Evolutionary conservation across 108 stramenopile species (phyloP).

Genomic region (Cyclotella choctawhatcheeana): DNA sequence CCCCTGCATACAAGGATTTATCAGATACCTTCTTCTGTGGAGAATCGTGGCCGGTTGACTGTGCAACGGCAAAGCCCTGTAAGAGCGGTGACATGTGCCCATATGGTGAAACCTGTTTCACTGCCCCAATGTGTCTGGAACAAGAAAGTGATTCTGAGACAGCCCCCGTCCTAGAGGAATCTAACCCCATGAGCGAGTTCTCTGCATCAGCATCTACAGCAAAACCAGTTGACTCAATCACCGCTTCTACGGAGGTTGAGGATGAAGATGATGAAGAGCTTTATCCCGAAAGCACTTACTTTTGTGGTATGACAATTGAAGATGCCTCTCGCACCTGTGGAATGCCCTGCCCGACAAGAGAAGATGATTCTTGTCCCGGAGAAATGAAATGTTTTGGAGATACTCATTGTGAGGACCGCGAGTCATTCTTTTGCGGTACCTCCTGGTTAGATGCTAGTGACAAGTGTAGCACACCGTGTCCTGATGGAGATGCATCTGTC

Average conservation of each 20-base stretch:
- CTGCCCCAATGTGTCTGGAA: constrained; percentile 14
- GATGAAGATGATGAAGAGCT: not conserved
- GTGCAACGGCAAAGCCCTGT: constrained; percentile 6
- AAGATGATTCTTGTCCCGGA: constrained; percentile 20
- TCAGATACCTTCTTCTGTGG: constrained; percentile 19
- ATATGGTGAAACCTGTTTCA: constrained; percentile 12
- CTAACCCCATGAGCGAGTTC: not conserved
- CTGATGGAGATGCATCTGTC: constrained; percentile 24
- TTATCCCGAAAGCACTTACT: constrained; percentile 24
- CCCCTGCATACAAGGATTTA: not conserved
- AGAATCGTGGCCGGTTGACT: constrained; percentile 19
- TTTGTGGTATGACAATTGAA: constrained; percentile 19
- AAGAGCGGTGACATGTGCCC: constrained; percentile 14
- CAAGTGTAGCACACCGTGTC: constrained; percentile 27
- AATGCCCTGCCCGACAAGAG: constrained; percentile 32
- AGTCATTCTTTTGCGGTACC: constrained; percentile 38
- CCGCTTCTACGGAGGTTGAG: not conserved
- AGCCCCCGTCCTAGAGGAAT: not conserved
- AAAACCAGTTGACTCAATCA: not conserved
- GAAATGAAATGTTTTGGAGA: constrained; percentile 34
- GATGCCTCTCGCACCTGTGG: constrained; percentile 35
- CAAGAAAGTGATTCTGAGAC: not conserved
- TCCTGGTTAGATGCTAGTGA: constrained; percentile 36
- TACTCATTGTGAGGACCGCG: constrained; percentile 29
- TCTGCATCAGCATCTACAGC: constrained; percentile 2